Evolutionary conservation across 352 stramenopile genomes (phyloP).

Genomic region (Phytophthora fragariaefolia): DNA sequence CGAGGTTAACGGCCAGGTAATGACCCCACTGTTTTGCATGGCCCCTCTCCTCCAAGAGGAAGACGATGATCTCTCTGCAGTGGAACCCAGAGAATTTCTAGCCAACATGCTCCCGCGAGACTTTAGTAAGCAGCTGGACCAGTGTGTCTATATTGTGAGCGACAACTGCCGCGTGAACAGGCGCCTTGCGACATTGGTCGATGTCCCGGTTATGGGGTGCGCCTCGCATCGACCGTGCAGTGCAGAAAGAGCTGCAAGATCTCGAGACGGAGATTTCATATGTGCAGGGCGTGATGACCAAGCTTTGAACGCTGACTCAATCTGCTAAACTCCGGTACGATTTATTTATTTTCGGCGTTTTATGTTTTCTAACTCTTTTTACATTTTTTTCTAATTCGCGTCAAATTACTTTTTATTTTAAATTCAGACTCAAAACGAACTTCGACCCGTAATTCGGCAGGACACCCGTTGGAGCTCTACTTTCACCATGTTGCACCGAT

Average conservation of each 20-base stretch:
- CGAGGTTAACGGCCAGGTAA: too few relatives aligned
- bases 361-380: neutral
- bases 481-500: neutral
- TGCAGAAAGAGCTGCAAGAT: neutral
- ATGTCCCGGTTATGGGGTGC: too few relatives aligned
- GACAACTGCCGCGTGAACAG: too few relatives aligned
- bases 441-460: neutral
- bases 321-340: neutral
- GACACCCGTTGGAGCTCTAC: neutral
- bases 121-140: too few relatives aligned
- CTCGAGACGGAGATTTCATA: neutral
- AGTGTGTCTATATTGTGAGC: too few relatives aligned
- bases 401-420: neutral
- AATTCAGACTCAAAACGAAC: neutral
- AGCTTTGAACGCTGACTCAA: neutral
- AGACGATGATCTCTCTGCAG: too few relatives aligned
- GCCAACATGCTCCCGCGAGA: too few relatives aligned
- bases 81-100: too few relatives aligned
- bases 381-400: neutral
- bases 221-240: too few relatives aligned
- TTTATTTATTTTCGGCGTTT: neutral
- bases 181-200: too few relatives aligned
- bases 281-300: neutral
- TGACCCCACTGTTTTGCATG: too few relatives aligned
- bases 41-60: too few relatives aligned